Conservation (phyloP, 805 yeast genomes). For the Cyberlindnera meyerae region DNA sequence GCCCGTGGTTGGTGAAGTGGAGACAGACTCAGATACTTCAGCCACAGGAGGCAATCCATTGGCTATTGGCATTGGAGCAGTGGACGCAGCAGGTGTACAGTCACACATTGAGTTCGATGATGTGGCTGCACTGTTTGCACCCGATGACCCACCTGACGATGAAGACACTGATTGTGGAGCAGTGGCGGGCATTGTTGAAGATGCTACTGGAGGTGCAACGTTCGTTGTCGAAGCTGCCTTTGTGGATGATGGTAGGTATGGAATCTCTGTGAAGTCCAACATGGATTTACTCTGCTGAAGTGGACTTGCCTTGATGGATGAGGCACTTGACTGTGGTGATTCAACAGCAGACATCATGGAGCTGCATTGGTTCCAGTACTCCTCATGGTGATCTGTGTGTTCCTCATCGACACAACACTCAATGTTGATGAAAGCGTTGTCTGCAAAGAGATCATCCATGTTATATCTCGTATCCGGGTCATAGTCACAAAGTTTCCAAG, state of each 20-base stretch:
- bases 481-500: conserved; percentile 75
- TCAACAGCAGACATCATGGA: conserved; percentile 3
- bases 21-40: conserved; percentile 11
- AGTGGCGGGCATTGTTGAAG: background rate
- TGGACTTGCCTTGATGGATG: conserved; percentile 12
- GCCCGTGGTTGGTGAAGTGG: conserved; percentile 10
- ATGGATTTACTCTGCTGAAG: conserved; percentile 19
- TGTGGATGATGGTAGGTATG: background rate
- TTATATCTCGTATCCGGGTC: conserved; percentile 48
- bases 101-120: background rate
- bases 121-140: background rate
- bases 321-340: background rate
- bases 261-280: conserved; percentile 18
- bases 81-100: background rate
- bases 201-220: background rate
- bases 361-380: conserved; percentile 5
- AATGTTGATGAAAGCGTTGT: conserved; percentile 57
- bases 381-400: conserved; percentile 15
- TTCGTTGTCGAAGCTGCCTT: background rate
- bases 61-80: background rate
- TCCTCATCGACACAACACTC: conserved; percentile 57
- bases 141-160: background rate
- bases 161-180: background rate
- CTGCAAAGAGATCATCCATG: conserved; percentile 48
- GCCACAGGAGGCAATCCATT: conserved; percentile 11